A percentile compares a stretch with the other conserved stretches of the same genome.
These are phyloP conservation scores for Candida sp. DNA, from an alignment of 1,139 yeast species.

Conservation along the genomic window DNA sequence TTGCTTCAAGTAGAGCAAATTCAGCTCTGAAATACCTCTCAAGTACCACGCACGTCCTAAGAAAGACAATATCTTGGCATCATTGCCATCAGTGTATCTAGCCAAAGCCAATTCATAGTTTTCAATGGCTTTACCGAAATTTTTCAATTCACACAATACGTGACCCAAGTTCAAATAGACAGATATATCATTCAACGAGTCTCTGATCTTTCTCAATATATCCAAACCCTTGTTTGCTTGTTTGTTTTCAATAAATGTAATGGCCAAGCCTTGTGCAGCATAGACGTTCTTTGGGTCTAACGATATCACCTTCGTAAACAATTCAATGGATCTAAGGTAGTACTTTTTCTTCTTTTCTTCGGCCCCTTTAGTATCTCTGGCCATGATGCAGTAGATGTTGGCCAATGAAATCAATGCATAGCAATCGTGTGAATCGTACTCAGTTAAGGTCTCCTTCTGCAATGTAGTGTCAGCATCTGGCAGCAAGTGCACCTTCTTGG, in stretches of 20 bases:
- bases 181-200: constrained; percentile 83
- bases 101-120: constrained; percentile 81
- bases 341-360: constrained; percentile 75
- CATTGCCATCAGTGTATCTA: constrained; percentile 66
- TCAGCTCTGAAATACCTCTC: constrained; percentile 76
- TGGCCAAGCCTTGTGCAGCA: constrained; percentile 98
- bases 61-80: constrained; percentile 67
- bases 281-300: constrained; percentile 87
- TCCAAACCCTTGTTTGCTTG: constrained; percentile 80
- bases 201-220: constrained; percentile 87
- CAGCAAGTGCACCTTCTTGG: constrained; percentile 57
- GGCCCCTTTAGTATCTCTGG: constrained; percentile 71
- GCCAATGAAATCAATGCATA: constrained; percentile 93
- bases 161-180: constrained; percentile 90
- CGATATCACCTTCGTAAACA: constrained; percentile 86
- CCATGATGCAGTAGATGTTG: constrained; percentile 82
- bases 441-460: constrained; percentile 83
- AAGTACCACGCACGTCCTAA: constrained; percentile 92
- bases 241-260: constrained; percentile 88
- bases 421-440: constrained; percentile 84
- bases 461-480: constrained; percentile 76
- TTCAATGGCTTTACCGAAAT: constrained; percentile 87
- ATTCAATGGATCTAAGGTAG: constrained; percentile 86
- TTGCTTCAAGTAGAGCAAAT: constrained; percentile 57
- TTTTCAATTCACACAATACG: constrained; percentile 81